Percentiles rank a stretch among this genome's conserved stretches.
Evolutionary conservation across 1,284 basidiomycete species (phyloP).

Genomic region (Leccinum fallax): DNA sequence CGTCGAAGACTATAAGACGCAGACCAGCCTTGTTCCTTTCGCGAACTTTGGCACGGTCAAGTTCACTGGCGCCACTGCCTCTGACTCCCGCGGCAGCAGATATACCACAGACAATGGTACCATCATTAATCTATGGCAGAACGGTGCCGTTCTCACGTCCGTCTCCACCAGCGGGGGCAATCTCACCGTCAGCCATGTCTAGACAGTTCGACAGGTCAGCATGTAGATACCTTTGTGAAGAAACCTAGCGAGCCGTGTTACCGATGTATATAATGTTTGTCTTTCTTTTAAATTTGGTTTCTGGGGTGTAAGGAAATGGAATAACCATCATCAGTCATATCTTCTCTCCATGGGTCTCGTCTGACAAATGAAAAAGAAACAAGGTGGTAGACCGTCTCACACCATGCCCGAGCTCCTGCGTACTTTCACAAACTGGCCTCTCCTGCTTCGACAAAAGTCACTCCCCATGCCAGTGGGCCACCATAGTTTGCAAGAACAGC

Average conservation of each 20-base stretch:
- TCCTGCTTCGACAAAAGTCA: too few species aligned
- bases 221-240: neutral
- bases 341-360: neutral
- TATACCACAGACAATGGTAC: neutral
- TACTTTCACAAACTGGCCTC: too few species aligned
- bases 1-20: neutral
- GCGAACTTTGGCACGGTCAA: neutral
- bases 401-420: too few species aligned
- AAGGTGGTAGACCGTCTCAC: neutral
- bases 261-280: neutral
- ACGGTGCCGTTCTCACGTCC: neutral
- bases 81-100: neutral
- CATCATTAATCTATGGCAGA: neutral
- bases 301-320: too few species aligned
- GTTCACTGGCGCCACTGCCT: neutral
- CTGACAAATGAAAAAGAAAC: neutral
- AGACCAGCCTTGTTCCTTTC: neutral
- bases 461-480: too few species aligned
- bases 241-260: neutral
- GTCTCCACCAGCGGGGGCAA: neutral
- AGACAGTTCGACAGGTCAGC: neutral
- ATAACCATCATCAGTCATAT: neutral
- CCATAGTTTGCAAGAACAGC: too few species aligned
- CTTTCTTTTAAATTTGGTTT: too few species aligned
- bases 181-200: neutral